These are phyloP conservation scores for Trebouxia sp. DNA, from an alignment of 139 green algal species.

Conservation along the genomic window DNA sequence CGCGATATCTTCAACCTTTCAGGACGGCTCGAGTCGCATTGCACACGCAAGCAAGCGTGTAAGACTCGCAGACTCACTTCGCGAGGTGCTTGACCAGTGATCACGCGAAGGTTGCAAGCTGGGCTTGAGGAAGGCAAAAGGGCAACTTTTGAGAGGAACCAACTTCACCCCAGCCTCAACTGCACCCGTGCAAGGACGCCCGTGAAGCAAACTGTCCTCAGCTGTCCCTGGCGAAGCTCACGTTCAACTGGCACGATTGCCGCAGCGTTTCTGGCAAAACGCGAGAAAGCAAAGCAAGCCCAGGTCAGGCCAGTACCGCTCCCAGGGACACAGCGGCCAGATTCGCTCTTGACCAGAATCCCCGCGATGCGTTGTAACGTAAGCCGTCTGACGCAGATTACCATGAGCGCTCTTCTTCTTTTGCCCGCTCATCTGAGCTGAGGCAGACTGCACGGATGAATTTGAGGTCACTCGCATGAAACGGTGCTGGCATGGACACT, in stretches of 20 bases:
- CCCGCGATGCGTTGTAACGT: too few species aligned
- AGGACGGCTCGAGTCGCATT: background rate
- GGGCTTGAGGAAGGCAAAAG: background rate
- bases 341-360: background rate
- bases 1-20: background rate
- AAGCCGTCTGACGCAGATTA: too few species aligned
- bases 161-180: too few species aligned
- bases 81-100: background rate
- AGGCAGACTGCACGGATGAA: too few species aligned
- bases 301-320: background rate
- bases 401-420: too few species aligned
- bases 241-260: background rate
- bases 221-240: slow-evolving; percentile 1
- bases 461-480: too few species aligned
- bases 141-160: background rate
- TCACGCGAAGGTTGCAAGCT: background rate
- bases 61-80: too few species aligned
- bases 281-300: slow-evolving; percentile 21
- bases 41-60: too few species aligned
- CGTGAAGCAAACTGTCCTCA: background rate
- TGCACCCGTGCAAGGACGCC: background rate
- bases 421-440: too few species aligned
- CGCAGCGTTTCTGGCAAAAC: slow-evolving; percentile 27
- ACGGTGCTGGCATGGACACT: too few species aligned
- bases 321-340: background rate